Evolutionary conservation across 257 asterid genomes (phyloP).

Genomic region (Petunia secreta): DNA sequence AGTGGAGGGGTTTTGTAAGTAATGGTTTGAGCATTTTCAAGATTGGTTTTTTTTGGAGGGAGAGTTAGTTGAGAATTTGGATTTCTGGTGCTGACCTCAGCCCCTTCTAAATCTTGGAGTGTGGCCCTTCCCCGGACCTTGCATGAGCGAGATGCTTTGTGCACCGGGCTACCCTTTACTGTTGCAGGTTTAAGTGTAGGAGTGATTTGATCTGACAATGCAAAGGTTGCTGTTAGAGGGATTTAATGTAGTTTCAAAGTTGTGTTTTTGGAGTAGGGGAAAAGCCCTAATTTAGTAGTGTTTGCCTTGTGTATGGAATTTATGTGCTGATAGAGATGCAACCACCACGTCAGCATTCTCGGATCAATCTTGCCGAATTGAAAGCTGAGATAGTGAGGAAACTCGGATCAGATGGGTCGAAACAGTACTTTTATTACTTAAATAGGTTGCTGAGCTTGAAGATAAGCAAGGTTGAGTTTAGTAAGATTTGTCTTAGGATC

Average conservation of each 20-base stretch:
- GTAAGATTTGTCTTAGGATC: conserved; percentile 60
- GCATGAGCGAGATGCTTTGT: no score
- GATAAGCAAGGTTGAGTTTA: conserved; percentile 62
- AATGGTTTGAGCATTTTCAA: conserved; percentile 13
- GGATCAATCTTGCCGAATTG: conserved; percentile 66
- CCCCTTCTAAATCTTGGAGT: background rate
- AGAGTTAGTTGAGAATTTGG: conserved; percentile 52
- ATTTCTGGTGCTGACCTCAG: conserved; percentile 41
- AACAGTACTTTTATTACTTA: conserved; percentile 64
- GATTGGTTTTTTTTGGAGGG: conserved; percentile 55
- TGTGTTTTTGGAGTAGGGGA: conserved; percentile 41
- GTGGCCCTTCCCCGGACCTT: no score
- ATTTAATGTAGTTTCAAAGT: conserved; percentile 35
- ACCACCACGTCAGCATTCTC: conserved; percentile 61
- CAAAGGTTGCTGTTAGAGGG: conserved; percentile 35
- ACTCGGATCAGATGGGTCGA: conserved; percentile 66
- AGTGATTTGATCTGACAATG: conserved; percentile 39
- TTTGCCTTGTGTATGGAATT: conserved; percentile 42
- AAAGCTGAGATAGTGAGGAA: conserved; percentile 69
- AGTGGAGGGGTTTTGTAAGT: conserved; percentile 37
- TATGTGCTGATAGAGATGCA: conserved; percentile 56
- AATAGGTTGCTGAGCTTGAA: conserved; percentile 62
- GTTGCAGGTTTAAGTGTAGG: conserved; percentile 30
- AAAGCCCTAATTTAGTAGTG: conserved; percentile 15
- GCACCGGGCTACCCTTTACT: background rate